A percentile compares a stretch with the other conserved stretches of the same genome.
These are phyloP conservation scores for Nissolia schottii DNA, from an alignment of 306 rosid genomes.

Conservation along the genomic window DNA sequence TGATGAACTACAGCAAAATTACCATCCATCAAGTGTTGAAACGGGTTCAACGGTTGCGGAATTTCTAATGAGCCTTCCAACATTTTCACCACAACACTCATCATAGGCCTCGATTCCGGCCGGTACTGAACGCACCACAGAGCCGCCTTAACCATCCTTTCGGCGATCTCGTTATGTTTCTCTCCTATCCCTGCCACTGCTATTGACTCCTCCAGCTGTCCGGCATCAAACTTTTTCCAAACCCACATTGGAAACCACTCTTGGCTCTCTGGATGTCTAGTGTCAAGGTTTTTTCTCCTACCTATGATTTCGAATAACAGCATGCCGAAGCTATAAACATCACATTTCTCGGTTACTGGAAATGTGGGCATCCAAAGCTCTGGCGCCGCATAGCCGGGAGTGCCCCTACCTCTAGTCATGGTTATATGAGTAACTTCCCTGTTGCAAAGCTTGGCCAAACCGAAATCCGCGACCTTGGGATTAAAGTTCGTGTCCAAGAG, in stretches of 20 bases:
- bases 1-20: neutral
- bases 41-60: constrained; percentile 39
- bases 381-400: constrained; percentile 53
- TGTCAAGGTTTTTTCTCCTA: constrained; percentile 38
- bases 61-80: constrained; percentile 50
- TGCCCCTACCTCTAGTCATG: constrained; percentile 47
- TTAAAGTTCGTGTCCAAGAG: constrained; percentile 34
- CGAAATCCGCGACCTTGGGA: constrained; percentile 55
- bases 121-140: constrained; percentile 44
- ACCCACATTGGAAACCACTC: constrained; percentile 50
- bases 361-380: constrained; percentile 52
- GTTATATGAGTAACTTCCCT: constrained; percentile 38
- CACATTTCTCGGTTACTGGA: constrained; percentile 46
- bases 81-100: constrained; percentile 51
- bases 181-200: constrained; percentile 35
- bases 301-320: constrained; percentile 45
- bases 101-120: constrained; percentile 46
- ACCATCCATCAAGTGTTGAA: constrained; percentile 24
- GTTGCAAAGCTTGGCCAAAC: constrained; percentile 45
- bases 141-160: constrained; percentile 40
- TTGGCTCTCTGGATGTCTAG: constrained; percentile 17
- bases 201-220: constrained; percentile 11
- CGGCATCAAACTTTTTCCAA: constrained; percentile 33
- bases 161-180: constrained; percentile 23
- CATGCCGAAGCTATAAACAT: constrained; percentile 57